Evolutionary conservation across 2,329 filamentous ascomycete genomes (phyloP).

Genomic region (Claviceps digitariae): DNA sequence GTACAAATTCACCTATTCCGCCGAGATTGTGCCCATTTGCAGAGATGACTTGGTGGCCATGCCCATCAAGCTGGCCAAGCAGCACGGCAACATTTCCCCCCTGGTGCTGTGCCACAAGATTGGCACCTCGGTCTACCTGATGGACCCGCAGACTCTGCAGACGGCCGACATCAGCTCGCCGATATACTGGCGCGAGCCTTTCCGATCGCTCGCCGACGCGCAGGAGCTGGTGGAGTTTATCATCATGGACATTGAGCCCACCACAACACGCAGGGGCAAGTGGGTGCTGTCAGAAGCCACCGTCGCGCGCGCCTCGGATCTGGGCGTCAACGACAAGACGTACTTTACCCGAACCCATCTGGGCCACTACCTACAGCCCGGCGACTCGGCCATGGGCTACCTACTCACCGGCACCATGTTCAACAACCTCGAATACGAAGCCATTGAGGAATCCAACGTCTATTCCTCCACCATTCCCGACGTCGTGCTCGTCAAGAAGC

Average conservation of each 20-base stretch:
- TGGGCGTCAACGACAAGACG: constrained; percentile 72
- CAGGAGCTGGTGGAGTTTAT: constrained; percentile 84
- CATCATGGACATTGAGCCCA: constrained; percentile 82
- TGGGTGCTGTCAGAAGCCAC: constrained; percentile 79
- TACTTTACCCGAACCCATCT: constrained; percentile 89
- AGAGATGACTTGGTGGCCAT: constrained; percentile 95
- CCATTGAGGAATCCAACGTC: constrained; percentile 61
- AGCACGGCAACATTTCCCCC: constrained; percentile 76
- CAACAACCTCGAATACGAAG: constrained; percentile 78
- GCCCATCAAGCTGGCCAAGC: constrained; percentile 77
- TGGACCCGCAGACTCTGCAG: constrained; percentile 85
- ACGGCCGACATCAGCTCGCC: constrained; percentile 71
- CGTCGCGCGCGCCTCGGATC: constrained; percentile 72
- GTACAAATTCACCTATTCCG: constrained; percentile 89
- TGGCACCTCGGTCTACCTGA: constrained; percentile 75
- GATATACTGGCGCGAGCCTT: constrained; percentile 85
- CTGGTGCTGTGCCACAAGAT: constrained; percentile 77
- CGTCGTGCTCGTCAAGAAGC: constrained; percentile 92
- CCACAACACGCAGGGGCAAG: constrained; percentile 62
- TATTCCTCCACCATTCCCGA: constrained; percentile 76
- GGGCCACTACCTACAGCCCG: constrained; percentile 69
- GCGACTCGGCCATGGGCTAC: constrained; percentile 93
- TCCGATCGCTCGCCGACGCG: constrained; percentile 70
- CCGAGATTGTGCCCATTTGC: constrained; percentile 85
- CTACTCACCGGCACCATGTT: constrained; percentile 80